Base-by-base conservation (phyloP, 257 asterid genomes). In the Nicotiana noctiflora region DNA sequence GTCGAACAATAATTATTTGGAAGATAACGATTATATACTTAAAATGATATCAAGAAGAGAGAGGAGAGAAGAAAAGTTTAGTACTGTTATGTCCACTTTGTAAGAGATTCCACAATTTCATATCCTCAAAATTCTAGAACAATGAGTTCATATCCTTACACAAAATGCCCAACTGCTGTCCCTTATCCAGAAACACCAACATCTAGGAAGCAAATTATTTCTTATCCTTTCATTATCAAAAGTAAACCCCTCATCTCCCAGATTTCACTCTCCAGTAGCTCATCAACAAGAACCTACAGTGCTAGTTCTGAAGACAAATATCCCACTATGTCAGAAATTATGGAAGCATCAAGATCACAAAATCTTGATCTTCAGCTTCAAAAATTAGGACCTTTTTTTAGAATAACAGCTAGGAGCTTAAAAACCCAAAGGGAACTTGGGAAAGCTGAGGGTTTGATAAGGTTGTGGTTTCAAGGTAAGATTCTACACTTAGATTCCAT, bases 401-500 rank as follows among this genome's bases (percentile, higher is more conserved):
- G 97, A 80, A 90, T 95, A 52, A 89, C 91, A 4, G 99, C 97
- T 0, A 88, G 64, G 81, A 89, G 88, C 75, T 61, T 88, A 90
- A 81, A 53, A 67, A 88, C 90, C 12, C 77, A 59, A 4, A 76
- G 61, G 66, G 96, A 95, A 53, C 72, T 95, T 81, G 98, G 99
- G 7, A 88, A 88, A 79, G 94, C 97, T 0, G 96, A 95, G 84
- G 99, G 99, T 18, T 56, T 93, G 60, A 77, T 89, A 44, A 88
- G 99, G 95, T 79, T 83, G 21, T 93, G 99, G 98, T 79, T 91
- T 44, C 88, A 89, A 72, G 98, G 99, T 5, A 92, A 87, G 34
- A 84, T 95, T 82, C 90, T 95, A 83, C 99, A 93, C 51, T 75
- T 95, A 83, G 99, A 95, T 80, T 90, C 96, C 8, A 89, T 95